Conservation (phyloP, 2,329 filamentous ascomycete genomes). For the Alternaria gansuensis region DNA sequence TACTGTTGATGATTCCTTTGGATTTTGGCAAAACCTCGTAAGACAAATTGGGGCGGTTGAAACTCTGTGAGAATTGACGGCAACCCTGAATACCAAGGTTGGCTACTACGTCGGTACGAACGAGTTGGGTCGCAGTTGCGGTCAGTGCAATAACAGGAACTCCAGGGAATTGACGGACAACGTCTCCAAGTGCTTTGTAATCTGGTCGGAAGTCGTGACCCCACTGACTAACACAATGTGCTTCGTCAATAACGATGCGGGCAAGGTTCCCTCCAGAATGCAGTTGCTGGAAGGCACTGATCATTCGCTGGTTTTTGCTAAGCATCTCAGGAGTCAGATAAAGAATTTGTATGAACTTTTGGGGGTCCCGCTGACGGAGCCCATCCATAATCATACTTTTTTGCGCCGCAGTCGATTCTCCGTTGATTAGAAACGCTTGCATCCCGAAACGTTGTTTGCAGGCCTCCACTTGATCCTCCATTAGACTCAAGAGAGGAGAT, state of each 20-base stretch:
- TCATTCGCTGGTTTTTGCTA: conserved; percentile 77
- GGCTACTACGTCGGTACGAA: conserved; percentile 89
- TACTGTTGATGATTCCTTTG: conserved; percentile 64
- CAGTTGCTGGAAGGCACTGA: conserved; percentile 71
- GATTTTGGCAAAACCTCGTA: conserved; percentile 84
- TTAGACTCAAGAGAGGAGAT: conserved; percentile 92
- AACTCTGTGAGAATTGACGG: conserved; percentile 86
- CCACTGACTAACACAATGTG: conserved; percentile 99
- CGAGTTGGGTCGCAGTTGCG: conserved; percentile 91
- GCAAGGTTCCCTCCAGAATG: conserved; percentile 77
- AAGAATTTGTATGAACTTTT: conserved; percentile 82
- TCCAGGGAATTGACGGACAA: conserved; percentile 75
- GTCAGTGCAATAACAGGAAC: conserved; percentile 95
- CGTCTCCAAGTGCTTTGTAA: conserved; percentile 83
- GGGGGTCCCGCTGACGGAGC: conserved; percentile 70
- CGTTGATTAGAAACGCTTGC: conserved; percentile 81
- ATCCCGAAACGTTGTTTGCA: conserved; percentile 79
- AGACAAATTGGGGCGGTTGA: conserved; percentile 93
- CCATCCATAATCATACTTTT: conserved; percentile 72
- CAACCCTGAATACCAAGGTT: conserved; percentile 86
- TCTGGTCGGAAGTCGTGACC: conserved; percentile 97
- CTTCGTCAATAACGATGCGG: conserved; percentile 94
- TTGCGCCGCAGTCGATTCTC: conserved; percentile 71
- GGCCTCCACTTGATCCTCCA: conserved; percentile 89
- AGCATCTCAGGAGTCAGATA: conserved; percentile 99